Evolutionary conservation across 2,329 filamentous ascomycete genomes (phyloP), one percentile per base, ranked within the genome.

Genomic region (Xylaria sp.): DNA sequence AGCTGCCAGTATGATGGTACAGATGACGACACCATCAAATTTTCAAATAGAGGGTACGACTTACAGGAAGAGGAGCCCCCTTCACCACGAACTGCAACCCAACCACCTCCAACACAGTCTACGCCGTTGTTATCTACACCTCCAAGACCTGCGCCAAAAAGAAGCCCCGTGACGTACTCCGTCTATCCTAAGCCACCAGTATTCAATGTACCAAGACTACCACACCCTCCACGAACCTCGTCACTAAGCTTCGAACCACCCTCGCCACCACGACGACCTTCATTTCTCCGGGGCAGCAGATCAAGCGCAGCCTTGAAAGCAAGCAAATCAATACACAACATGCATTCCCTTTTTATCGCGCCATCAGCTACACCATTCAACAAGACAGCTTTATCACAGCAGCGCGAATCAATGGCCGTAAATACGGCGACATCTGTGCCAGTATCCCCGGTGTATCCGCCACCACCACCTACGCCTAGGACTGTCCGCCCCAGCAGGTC

Each of bases 171-270:
- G 17, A 76, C 74, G 2, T 81, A 81, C 62, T 80, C 80, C 1
- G 73, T 79, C 40, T 81, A 80, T 61, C 79, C 80, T 4, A 81
- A 77, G 67, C 66, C 72, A n/a, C 51, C 67, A 21, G 57, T 64
- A 3, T 42, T 37, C 4, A 59, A 50, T 15, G 25, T 63, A 7
- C 58, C 54, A 2, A 68, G 67, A 31, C 62, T 71, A 6, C 63
- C 69, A 1, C 72, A 78, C 7, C 78, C 78, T 14, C 75, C 78
- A 42, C 73, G 75, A 35, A 73, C 69, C 40, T 73, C 73, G 17
- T 75, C 73, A 6, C 63, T 75, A 1, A 60, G 60, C 33, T 55
- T 70, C 40, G 68, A 67, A 59, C 72, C 61, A 63, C 71, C 64
- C 58, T 69, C 45, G 55, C 69, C 60, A 57, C 69, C 49, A 67